Base-by-base conservation (phyloP, 345 rosid genomes). In the Trapa incisa region DNA sequence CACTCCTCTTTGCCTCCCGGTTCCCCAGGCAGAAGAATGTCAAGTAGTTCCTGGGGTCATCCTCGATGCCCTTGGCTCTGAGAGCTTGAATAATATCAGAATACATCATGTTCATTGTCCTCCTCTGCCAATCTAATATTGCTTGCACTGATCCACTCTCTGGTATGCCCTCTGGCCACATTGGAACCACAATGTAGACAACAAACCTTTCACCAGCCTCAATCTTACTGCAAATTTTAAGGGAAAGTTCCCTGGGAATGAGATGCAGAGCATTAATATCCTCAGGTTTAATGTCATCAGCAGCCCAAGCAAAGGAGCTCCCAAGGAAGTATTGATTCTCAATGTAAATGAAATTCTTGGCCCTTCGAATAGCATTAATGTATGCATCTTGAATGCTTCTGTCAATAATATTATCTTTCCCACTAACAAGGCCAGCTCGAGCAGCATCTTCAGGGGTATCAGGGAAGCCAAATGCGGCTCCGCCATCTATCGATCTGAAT, bases 131-230 rank as follows among this genome's bases (percentile, higher is more conserved):
- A 70, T 94, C 96, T 69, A 94, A 72, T 78, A 94, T 94, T 50
- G 97, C 99, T 78, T 87, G 99, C n/a, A 91, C 99, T 5, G 96
- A 85, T 65, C 79, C 96, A 72, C 92, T 82, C 81, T 91, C 99
- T 11, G 99, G 99, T 36, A 83, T 68, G 29, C 99, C 99, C 86
- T 94, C 99, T 2, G 99, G 99, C 97, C 99, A 94, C 99, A 94
- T 88, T 4, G 99, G 99, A 63, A 94, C 86, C 58, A 94, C 95
- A 9, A 87, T 82, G 70, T 88, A 94, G 52, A 94, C 99, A 10
- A 79, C 79, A 76, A 94, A 94, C 77, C 78, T 81, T 78, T 94
- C 97, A 66, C 88, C 91, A 2, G 86, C 87, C 76, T 86, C 84
- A 67, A 94, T 94, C 87, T 94, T 94, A 80, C 92, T 91, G 60